Percentiles rank a stretch among this genome's conserved stretches.
phyloP scores from a whole-genome alignment of 2,329 filamentous ascomycete species.

The Colletotrichum liriopes region DNA sequence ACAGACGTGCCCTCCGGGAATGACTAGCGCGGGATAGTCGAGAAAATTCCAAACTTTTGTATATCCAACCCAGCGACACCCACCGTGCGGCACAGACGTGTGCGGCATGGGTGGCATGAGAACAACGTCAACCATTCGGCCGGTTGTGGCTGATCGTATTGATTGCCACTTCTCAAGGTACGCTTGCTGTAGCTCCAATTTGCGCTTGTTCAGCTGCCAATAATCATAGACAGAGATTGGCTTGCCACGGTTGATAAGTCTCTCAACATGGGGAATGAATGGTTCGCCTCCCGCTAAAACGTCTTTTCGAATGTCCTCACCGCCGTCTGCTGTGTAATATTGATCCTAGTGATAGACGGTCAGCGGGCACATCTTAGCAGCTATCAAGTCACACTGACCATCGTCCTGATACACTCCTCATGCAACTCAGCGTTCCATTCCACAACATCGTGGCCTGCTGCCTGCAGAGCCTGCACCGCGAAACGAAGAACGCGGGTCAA shows the following conservation, averaged over 20 bases:
- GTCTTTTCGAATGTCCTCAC: conserved; percentile 73
- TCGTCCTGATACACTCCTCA: conserved; percentile 68
- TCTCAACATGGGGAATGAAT: conserved; percentile 71
- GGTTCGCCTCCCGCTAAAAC: conserved; percentile 71
- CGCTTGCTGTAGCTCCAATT: conserved; percentile 57
- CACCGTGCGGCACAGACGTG: conserved; percentile 62
- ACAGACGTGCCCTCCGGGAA: conserved; percentile 54
- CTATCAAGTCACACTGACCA: conserved; percentile 54
- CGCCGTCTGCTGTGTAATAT: conserved; percentile 75
- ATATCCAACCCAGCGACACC: conserved; percentile 64
- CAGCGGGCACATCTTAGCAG: background rate
- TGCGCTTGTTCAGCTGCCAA: conserved; percentile 77
- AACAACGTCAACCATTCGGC: conserved; percentile 67
- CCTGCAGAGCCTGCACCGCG: conserved; percentile 55
- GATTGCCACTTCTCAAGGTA: conserved; percentile 72
- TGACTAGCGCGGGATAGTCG: conserved; percentile 54
- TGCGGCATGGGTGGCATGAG: conserved; percentile 75
- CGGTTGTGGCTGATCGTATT: conserved; percentile 58
- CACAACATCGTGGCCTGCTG: conserved; percentile 69
- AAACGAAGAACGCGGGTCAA: conserved; percentile 61
- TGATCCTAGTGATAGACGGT: conserved; percentile 59
- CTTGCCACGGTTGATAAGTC: conserved; percentile 65
- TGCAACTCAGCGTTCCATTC: conserved; percentile 68
- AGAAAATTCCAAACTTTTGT: conserved; percentile 57
- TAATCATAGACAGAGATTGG: conserved; percentile 76